These are phyloP conservation scores for Puccinia novopanici DNA, from an alignment of 1,284 basidiomycete genomes.

Conservation along the genomic window DNA sequence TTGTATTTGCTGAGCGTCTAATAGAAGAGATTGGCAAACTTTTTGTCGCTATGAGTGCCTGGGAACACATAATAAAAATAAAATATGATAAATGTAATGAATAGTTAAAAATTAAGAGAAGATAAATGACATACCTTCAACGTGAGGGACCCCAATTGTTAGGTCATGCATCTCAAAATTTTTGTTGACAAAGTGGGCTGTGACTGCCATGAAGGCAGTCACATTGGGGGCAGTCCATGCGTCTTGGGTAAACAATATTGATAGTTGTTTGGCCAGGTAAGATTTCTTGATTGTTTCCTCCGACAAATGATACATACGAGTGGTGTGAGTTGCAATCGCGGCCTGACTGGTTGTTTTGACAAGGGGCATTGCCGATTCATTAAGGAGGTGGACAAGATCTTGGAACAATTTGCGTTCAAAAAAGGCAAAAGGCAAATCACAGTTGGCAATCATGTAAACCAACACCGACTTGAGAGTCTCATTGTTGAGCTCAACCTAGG, in stretches of 20 bases:
- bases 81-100: not conserved
- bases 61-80: not conserved
- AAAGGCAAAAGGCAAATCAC: too few species aligned
- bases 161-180: too few species aligned
- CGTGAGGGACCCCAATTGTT: too few species aligned
- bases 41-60: not conserved
- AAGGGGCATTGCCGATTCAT: not conserved
- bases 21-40: constrained; percentile 4
- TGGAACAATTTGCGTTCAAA: not conserved
- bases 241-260: not conserved
- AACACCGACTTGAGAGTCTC: too few species aligned
- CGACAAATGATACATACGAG: not conserved
- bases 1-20: not conserved
- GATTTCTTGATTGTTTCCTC: not conserved
- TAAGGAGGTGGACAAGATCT: not conserved
- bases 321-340: not conserved
- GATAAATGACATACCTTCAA: not conserved
- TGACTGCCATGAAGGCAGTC: not conserved
- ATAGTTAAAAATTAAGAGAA: too few species aligned
- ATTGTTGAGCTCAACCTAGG: too few species aligned
- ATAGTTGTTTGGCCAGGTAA: not conserved
- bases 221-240: too few species aligned
- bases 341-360: not conserved
- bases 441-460: too few species aligned
- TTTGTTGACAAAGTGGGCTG: too few species aligned